These are phyloP conservation scores for Parsonsia alboflavescens DNA, from an alignment of 257 asterid genomes.

Conservation along the genomic window DNA sequence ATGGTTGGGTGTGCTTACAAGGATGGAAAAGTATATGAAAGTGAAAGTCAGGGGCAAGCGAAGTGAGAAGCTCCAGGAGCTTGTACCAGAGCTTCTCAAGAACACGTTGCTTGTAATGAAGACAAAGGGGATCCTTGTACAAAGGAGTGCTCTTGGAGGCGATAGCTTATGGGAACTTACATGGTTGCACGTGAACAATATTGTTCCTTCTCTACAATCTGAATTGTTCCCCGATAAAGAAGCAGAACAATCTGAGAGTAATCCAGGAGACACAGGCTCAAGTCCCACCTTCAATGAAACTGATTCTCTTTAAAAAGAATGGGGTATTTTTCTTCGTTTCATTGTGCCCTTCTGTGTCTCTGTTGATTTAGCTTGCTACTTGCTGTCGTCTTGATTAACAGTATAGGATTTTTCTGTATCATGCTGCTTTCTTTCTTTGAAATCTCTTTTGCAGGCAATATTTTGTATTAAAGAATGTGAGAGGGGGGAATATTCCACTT, in stretches of 20 bases:
- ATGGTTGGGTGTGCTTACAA: slow-evolving; percentile 81
- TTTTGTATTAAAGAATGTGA: slow-evolving; percentile 19
- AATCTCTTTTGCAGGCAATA: slow-evolving; percentile 3
- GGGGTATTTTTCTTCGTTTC: slow-evolving; percentile 7
- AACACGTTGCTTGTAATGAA: slow-evolving; percentile 77
- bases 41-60: slow-evolving; percentile 64
- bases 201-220: slow-evolving; percentile 63
- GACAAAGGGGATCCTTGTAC: slow-evolving; percentile 69
- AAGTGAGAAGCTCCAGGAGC: slow-evolving; percentile 78
- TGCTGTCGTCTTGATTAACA: slow-evolving; percentile 4
- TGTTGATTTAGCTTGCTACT: slow-evolving; percentile 17
- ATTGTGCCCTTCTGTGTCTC: slow-evolving; percentile 17
- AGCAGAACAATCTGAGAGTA: slow-evolving; percentile 25
- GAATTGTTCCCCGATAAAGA: slow-evolving; percentile 66
- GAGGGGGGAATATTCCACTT: slow-evolving; percentile 15
- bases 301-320: slow-evolving; percentile 23
- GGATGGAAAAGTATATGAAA: slow-evolving; percentile 79
- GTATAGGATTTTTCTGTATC: not conserved
- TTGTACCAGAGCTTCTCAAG: slow-evolving; percentile 84
- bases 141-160: slow-evolving; percentile 75
- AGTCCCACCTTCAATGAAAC: slow-evolving; percentile 20
- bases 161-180: slow-evolving; percentile 94
- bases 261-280: slow-evolving; percentile 20
- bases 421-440: slow-evolving; percentile 6
- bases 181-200: slow-evolving; percentile 85